These are phyloP conservation scores for Xylaria sp. DNA, from an alignment of 2,329 filamentous ascomycete genomes.

Conservation along the genomic window DNA sequence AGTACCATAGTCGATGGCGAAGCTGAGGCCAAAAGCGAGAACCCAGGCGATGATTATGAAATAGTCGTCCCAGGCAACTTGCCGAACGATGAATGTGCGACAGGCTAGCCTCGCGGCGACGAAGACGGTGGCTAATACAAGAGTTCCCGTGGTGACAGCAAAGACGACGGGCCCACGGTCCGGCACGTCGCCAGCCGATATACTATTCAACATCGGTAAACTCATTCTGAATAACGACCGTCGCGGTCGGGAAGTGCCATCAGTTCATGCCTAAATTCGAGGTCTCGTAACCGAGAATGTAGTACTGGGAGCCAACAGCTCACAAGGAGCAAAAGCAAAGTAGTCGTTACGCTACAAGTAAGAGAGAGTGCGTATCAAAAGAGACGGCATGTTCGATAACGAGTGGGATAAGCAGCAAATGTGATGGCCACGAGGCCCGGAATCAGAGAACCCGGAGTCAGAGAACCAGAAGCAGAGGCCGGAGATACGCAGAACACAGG, in stretches of 20 bases:
- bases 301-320: background rate
- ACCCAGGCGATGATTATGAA: constrained; percentile 82
- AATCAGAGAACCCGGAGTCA: too few relatives aligned
- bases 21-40: constrained; percentile 69
- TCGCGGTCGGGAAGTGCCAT: constrained; percentile 33
- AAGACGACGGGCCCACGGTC: constrained; percentile 68
- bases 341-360: constrained; percentile 15
- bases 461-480: constrained; percentile 1
- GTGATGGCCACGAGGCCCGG: background rate
- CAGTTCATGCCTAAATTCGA: constrained; percentile 31
- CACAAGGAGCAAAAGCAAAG: constrained; percentile 13
- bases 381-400: constrained; percentile 23
- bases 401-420: background rate
- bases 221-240: constrained; percentile 35
- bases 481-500: constrained; percentile 7
- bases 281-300: background rate
- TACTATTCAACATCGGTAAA: constrained; percentile 25
- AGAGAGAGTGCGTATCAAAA: background rate
- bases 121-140: constrained; percentile 74
- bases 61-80: constrained; percentile 77
- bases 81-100: constrained; percentile 73
- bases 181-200: constrained; percentile 27
- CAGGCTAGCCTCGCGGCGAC: constrained; percentile 77
- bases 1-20: constrained; percentile 69
- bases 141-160: constrained; percentile 71